phyloP scores from a whole-genome alignment of 257 asterid species.

The Gentiana straminea region DNA sequence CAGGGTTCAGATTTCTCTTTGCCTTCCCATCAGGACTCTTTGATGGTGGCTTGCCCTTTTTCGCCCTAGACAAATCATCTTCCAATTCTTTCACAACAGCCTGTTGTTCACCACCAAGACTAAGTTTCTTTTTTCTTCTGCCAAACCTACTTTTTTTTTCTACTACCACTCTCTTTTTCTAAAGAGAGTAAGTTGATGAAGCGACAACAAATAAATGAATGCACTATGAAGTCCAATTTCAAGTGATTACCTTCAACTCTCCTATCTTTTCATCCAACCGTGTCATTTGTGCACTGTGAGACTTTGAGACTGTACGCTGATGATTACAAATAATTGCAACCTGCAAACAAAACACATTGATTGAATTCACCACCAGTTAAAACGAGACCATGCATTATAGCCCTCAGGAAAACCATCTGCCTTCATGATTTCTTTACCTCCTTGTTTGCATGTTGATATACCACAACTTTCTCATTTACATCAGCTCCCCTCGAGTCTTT shows the following conservation, averaged over 20 bases:
- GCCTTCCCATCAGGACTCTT: constrained; percentile 73
- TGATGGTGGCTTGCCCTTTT: constrained; percentile 77
- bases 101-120: constrained; percentile 12
- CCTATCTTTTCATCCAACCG: constrained; percentile 78
- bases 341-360: constrained; percentile 25
- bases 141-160: too few relatives aligned
- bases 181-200: too few relatives aligned
- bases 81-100: constrained; percentile 52
- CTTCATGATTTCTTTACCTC: constrained; percentile 38
- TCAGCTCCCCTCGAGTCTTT: constrained; percentile 55
- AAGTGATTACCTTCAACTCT: constrained; percentile 59
- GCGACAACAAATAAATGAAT: too few relatives aligned
- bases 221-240: neutral
- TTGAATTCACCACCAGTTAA: neutral
- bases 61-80: constrained; percentile 64
- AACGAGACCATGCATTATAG: neutral
- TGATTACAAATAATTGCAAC: constrained; percentile 99
- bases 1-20: constrained; percentile 77
- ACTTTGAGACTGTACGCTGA: constrained; percentile 82
- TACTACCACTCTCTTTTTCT: too few relatives aligned
- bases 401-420: neutral
- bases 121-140: too few relatives aligned
- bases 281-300: constrained; percentile 73
- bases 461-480: constrained; percentile 49
- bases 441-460: constrained; percentile 80